phyloP scores from a whole-genome alignment of 257 asterid species.

The Solanum chmielewskii region DNA sequence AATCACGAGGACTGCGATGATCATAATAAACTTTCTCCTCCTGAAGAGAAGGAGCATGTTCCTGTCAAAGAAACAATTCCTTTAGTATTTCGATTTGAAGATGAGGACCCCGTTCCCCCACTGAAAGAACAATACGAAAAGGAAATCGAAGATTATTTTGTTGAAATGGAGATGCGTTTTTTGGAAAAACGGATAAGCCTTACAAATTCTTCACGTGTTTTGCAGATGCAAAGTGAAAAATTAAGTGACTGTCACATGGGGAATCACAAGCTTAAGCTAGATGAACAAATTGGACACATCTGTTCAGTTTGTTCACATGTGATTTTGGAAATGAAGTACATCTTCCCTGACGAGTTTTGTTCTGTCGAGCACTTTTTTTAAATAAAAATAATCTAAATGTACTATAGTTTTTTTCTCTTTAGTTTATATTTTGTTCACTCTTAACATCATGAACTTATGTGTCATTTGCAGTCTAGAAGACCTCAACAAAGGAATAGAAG shows the following conservation, averaged over 20 bases:
- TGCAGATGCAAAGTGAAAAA: background rate
- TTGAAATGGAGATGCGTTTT: background rate
- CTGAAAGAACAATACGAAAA: background rate
- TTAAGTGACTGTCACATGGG: background rate
- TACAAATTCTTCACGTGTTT: background rate
- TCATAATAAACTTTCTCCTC: too few relatives aligned
- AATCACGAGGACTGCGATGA: too few relatives aligned
- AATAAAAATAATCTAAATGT: too few relatives aligned
- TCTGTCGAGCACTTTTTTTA: too few relatives aligned
- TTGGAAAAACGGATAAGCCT: background rate
- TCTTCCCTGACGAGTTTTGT: background rate
- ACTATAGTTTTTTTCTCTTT: background rate
- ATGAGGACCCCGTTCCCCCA: background rate
- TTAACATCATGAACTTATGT: too few relatives aligned
- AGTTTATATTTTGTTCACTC: too few relatives aligned
- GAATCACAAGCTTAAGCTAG: background rate
- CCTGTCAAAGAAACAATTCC: background rate
- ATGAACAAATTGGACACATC: background rate
- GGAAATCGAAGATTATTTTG: background rate
- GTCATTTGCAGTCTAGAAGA: too few relatives aligned
- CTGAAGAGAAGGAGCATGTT: background rate
- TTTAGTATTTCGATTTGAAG: background rate
- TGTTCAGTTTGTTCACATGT: background rate
- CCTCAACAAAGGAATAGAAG: too few relatives aligned
- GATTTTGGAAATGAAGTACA: background rate